Percentiles rank a stretch among this genome's conserved stretches.
phyloP scores from a whole-genome alignment of 1,139 yeast genomes.

The Pneumocystis carinii region DNA sequence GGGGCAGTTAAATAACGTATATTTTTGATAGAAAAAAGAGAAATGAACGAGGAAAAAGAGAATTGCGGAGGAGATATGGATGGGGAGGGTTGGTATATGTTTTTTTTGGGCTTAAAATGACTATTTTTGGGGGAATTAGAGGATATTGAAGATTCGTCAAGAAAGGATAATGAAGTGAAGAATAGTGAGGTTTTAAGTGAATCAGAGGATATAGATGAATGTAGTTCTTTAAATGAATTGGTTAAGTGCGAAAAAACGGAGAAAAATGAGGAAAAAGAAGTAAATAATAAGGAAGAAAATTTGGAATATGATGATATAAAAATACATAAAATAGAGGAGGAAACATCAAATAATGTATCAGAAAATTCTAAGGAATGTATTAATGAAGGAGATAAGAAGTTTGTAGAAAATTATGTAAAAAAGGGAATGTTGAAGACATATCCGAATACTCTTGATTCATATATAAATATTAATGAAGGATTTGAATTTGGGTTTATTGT shows the following conservation, averaged over 20 bases:
- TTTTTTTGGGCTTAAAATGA: background rate
- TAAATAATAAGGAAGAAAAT: background rate
- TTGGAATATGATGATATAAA: background rate
- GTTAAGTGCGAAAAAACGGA: background rate
- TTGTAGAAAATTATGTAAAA: background rate
- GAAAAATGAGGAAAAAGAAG: background rate
- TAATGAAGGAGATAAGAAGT: background rate
- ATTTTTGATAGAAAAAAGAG: background rate
- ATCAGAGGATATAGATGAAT: background rate
- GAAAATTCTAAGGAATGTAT: background rate
- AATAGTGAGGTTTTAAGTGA: background rate
- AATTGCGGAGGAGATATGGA: background rate
- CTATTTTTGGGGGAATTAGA: background rate
- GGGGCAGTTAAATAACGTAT: background rate
- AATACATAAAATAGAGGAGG: background rate
- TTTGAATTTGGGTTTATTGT: slow-evolving; percentile 18
- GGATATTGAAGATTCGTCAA: background rate
- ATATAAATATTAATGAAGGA: background rate
- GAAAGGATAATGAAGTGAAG: background rate
- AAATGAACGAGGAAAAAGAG: background rate
- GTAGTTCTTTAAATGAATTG: background rate
- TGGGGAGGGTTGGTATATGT: background rate
- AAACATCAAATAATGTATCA: background rate
- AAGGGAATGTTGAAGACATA: background rate
- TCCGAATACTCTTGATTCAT: background rate